Evolutionary conservation across 352 stramenopile species (phyloP).

Genomic region (Phytopythium montanum): DNA sequence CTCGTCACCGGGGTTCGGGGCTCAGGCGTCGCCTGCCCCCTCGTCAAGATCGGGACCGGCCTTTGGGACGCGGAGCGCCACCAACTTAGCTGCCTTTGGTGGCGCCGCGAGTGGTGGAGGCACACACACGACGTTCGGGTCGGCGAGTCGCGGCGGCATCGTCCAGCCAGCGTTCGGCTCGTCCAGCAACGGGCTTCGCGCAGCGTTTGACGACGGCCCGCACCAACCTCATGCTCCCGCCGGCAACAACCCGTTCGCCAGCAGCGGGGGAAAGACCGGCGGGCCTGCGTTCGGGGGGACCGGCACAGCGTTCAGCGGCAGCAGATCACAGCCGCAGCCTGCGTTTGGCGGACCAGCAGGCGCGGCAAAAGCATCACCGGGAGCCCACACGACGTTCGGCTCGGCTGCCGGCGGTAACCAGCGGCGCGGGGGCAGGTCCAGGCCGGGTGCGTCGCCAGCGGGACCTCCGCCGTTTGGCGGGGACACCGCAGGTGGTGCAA

Average conservation of each 20-base stretch:
- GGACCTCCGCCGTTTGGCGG: not conserved
- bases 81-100: not conserved
- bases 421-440: not conserved
- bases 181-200: not conserved
- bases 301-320: not conserved
- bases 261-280: not conserved
- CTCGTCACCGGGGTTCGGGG: not conserved
- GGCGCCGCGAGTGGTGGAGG: not conserved
- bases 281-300: not conserved
- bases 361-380: not conserved
- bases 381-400: conserved; percentile 4
- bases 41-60: not conserved
- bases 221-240: not conserved
- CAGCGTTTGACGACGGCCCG: not conserved
- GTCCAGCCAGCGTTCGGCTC: not conserved
- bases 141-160: not conserved
- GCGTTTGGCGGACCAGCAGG: not conserved
- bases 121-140: not conserved
- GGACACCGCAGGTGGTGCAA: not conserved
- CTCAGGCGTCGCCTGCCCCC: not conserved
- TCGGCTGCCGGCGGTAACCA: not conserved
- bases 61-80: not conserved
- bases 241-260: not conserved
- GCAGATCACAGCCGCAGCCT: not conserved
- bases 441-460: not conserved